These are phyloP conservation scores for Cucurbita pepo DNA, from an alignment of 306 rosid species.

Conservation along the genomic window DNA sequence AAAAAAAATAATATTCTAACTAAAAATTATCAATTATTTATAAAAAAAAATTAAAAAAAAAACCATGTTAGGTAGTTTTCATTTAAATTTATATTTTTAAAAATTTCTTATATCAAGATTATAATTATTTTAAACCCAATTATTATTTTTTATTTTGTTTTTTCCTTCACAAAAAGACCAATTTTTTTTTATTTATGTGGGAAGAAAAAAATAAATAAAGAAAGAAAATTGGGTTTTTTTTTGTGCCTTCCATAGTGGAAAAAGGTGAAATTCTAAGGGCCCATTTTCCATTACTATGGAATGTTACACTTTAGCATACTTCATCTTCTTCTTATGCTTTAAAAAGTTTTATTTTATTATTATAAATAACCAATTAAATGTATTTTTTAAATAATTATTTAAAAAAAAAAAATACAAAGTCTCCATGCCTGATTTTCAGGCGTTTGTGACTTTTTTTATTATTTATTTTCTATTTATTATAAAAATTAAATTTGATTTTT, in stretches of 20 bases:
- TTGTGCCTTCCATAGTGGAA: neutral
- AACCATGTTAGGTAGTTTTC: too few relatives aligned
- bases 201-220: too few relatives aligned
- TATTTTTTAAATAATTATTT: neutral
- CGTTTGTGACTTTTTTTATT: neutral
- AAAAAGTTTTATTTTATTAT: neutral
- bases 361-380: neutral
- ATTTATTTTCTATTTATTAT: too few relatives aligned
- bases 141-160: too few relatives aligned
- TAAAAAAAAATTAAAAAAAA: neutral
- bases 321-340: neutral
- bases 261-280: neutral
- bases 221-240: neutral
- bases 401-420: neutral
- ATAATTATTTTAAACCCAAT: too few relatives aligned
- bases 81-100: too few relatives aligned
- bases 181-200: neutral
- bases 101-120: too few relatives aligned
- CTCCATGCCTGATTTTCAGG: neutral
- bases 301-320: slow-evolving; percentile 2
- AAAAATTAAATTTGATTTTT: too few relatives aligned
- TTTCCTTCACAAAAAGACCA: too few relatives aligned
- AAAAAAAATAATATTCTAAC: neutral
- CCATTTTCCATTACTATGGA: neutral
- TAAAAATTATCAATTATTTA: neutral